Conservation (phyloP, 2,329 filamentous ascomycete genomes). For the Pyrenophora teres region DNA sequence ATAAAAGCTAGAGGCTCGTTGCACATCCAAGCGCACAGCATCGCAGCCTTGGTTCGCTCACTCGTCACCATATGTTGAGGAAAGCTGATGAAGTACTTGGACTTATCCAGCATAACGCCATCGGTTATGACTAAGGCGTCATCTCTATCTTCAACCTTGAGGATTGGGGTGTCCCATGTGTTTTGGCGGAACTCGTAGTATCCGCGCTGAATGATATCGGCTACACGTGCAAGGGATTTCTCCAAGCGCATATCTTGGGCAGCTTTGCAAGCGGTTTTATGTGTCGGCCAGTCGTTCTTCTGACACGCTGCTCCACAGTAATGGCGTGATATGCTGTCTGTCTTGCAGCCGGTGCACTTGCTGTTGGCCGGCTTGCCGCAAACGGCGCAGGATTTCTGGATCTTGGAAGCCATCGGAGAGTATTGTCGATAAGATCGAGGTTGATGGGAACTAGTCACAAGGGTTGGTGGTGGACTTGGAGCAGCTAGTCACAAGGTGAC, state of each 20-base stretch:
- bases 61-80: neutral
- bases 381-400: neutral
- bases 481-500: no score
- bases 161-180: constrained; percentile 1
- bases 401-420: neutral
- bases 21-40: neutral
- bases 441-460: no score
- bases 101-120: neutral
- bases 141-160: neutral
- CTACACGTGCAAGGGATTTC: neutral
- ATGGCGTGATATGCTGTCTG: neutral
- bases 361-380: neutral
- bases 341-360: constrained; percentile 6
- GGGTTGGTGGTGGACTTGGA: no score
- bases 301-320: constrained; percentile 12
- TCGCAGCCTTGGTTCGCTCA: neutral
- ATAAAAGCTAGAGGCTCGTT: constrained; percentile 4
- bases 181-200: constrained; percentile 12
- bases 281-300: neutral
- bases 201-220: constrained; percentile 1
- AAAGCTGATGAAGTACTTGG: neutral
- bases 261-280: constrained; percentile 2
- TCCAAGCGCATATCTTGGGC: neutral
- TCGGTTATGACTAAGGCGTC: neutral
- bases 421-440: no score